phyloP scores from a whole-genome alignment of 2,329 filamentous ascomycete species.

The Penicillium italicum region DNA sequence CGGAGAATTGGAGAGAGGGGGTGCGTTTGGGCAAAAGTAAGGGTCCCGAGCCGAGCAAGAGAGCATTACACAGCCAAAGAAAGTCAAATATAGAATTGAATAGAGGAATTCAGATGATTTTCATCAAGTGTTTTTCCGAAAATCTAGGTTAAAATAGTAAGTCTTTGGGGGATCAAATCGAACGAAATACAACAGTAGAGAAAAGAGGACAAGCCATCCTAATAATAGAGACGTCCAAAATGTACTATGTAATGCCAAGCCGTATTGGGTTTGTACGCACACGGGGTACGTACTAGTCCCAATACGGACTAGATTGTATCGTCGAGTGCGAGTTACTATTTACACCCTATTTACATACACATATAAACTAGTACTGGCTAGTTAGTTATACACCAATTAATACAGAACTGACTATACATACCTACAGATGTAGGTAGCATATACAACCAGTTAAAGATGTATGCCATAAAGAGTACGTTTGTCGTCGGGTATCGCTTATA shows the following conservation, averaged over 20 bases:
- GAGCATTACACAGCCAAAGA: not conserved
- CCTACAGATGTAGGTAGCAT: too few species aligned
- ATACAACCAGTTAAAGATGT: too few species aligned
- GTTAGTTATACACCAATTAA: too few species aligned
- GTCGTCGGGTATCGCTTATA: not conserved
- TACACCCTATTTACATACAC: too few species aligned
- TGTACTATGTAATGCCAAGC: not conserved
- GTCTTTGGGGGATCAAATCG: not conserved
- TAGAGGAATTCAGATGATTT: not conserved
- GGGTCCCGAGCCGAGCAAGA: not conserved
- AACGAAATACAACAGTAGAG: not conserved
- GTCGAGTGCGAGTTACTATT: not conserved
- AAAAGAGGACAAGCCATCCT: not conserved
- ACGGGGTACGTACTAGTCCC: not conserved
- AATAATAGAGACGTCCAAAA: not conserved
- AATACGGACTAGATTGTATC: not conserved
- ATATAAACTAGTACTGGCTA: too few species aligned
- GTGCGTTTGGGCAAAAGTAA: constrained; percentile 2
- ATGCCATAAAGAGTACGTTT: too few species aligned
- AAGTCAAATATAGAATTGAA: not conserved
- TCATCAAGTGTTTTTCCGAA: not conserved
- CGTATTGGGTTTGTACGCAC: not conserved
- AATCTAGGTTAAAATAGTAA: not conserved
- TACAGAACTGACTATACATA: too few species aligned
- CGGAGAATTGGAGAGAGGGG: not conserved